A percentile compares a stretch with the other conserved stretches of the same genome.
These are phyloP conservation scores for Volvox carteri DNA, from an alignment of 163 green algal genomes.

Conservation along the genomic window DNA sequence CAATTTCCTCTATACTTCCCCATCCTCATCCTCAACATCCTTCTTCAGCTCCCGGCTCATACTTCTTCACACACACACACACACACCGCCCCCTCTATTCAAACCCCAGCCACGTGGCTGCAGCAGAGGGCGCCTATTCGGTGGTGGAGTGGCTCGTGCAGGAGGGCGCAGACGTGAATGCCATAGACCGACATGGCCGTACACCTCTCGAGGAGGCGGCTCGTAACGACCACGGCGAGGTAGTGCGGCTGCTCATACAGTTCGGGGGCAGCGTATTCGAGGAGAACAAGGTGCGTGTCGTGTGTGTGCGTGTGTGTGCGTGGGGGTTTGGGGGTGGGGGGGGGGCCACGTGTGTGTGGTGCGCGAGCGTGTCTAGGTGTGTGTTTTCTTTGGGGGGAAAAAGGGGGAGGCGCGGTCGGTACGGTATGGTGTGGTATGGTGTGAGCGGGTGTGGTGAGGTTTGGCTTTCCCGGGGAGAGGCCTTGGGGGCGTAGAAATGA, in stretches of 20 bases:
- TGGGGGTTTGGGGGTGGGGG: background rate
- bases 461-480: too few species aligned
- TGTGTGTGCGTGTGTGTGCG: too few species aligned
- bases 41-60: too few species aligned
- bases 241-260: conserved; percentile 75
- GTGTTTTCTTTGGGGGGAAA: background rate
- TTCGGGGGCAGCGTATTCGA: conserved; percentile 67
- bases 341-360: background rate
- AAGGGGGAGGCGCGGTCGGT: background rate
- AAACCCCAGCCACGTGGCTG: conserved; percentile 85
- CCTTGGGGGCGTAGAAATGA: too few species aligned
- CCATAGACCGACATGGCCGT: conserved; percentile 85
- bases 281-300: conserved; percentile 72
- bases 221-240: conserved; percentile 77
- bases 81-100: too few species aligned
- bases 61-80: too few species aligned
- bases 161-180: conserved; percentile 81
- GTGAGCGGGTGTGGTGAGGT: too few species aligned
- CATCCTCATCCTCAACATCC: too few species aligned
- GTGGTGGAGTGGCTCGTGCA: conserved; percentile 89
- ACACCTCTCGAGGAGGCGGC: conserved; percentile 89
- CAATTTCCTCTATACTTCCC: too few species aligned
- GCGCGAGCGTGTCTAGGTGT: too few species aligned
- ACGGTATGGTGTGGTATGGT: background rate
- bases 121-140: conserved; percentile 85